Conservation (phyloP, 306 rosid genomes). For the Biancaea sappan region DNA sequence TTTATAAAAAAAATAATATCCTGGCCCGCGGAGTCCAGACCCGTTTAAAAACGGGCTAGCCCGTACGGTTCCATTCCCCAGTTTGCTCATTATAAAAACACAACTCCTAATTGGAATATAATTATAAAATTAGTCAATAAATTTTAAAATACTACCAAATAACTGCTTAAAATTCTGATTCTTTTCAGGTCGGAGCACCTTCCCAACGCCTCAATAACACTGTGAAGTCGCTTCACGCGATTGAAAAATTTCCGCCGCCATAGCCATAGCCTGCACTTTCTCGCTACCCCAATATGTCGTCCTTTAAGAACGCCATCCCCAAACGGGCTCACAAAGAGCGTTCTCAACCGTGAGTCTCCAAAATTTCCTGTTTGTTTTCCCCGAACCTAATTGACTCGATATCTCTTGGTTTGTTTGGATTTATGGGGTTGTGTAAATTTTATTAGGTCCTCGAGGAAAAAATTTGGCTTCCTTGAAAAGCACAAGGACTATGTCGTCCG, state of each 20-base stretch:
- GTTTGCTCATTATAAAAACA: too few relatives aligned
- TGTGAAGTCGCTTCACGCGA: neutral
- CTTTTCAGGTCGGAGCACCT: too few relatives aligned
- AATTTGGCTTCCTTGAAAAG: slow-evolving; percentile 80
- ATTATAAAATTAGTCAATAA: too few relatives aligned
- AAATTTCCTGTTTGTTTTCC: neutral
- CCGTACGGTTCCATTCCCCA: too few relatives aligned
- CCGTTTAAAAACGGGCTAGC: too few relatives aligned
- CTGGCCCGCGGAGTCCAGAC: too few relatives aligned
- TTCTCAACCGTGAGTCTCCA: slow-evolving; percentile 67
- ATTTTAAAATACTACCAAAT: too few relatives aligned
- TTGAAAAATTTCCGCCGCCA: neutral
- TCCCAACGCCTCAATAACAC: too few relatives aligned
- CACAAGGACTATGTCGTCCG: slow-evolving; percentile 89
- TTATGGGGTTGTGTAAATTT: neutral
- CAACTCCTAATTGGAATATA: too few relatives aligned
- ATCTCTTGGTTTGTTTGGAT: neutral
- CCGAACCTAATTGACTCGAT: neutral
- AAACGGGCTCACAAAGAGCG: slow-evolving; percentile 85
- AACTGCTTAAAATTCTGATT: too few relatives aligned
- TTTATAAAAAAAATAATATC: too few relatives aligned
- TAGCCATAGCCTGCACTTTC: neutral
- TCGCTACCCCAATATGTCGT: slow-evolving; percentile 51
- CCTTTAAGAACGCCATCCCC: slow-evolving; percentile 71
- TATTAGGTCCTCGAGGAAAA: slow-evolving; percentile 61